Percentiles rank a stretch among this genome's conserved stretches.
These are phyloP conservation scores for Xylogone sp. DNA, from an alignment of 2,329 filamentous ascomycete species.

Conservation along the genomic window DNA sequence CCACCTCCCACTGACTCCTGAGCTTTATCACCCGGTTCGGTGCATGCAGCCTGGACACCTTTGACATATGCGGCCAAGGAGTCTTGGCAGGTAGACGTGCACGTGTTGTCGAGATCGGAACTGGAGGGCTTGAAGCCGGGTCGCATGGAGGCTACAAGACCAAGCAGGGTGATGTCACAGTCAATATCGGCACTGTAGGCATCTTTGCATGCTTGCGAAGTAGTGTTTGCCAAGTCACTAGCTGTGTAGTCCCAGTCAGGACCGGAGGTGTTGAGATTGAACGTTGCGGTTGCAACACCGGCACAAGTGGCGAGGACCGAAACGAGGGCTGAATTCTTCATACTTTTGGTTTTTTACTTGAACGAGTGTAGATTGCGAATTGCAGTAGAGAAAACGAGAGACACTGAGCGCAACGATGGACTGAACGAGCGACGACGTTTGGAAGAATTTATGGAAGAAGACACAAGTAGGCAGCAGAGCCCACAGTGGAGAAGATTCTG, in stretches of 20 bases:
- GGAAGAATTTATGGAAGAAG: too few species aligned
- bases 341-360: neutral
- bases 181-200: conserved; percentile 27
- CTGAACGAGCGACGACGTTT: too few species aligned
- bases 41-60: conserved; percentile 21
- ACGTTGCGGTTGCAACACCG: conserved; percentile 1
- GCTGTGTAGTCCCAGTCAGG: conserved; percentile 28
- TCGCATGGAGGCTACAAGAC: conserved; percentile 25
- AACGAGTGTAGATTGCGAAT: neutral
- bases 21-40: conserved; percentile 22
- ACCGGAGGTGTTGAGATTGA: conserved; percentile 26
- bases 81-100: conserved; percentile 22
- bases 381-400: neutral
- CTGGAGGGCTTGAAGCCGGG: conserved; percentile 22
- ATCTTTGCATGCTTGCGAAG: conserved; percentile 25
- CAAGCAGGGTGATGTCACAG: conserved; percentile 26
- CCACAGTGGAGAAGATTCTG: too few species aligned
- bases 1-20: conserved; percentile 10
- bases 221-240: conserved; percentile 26
- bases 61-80: conserved; percentile 23
- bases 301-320: neutral
- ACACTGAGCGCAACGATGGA: too few species aligned
- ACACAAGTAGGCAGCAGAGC: too few species aligned
- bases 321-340: neutral
- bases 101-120: conserved; percentile 21